Base-by-base conservation (phyloP, 2,329 filamentous ascomycete genomes). In the Claviceps sp. region DNA sequence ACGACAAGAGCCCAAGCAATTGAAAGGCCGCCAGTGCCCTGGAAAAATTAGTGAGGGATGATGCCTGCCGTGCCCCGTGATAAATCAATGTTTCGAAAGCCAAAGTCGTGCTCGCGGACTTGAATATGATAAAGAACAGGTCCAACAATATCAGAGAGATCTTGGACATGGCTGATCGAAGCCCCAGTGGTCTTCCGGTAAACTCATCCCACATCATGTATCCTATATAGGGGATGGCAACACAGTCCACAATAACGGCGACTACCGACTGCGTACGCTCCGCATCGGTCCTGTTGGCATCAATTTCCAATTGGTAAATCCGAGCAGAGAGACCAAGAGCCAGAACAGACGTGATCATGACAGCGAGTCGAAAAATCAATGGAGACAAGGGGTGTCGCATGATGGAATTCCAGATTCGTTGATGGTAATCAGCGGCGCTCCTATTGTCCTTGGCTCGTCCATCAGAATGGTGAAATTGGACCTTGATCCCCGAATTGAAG, bases 151-250 rank as follows among this genome's bases (percentile, higher is more conserved):
- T 87, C 48, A 98, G 79, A 14, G 87, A 82, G 57, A 95, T 86
- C 66, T 98, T 98, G 48, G 88, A 85, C 52, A 83, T 83, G 9
- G 89, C 82, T 6, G 83, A 84, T 44, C 94, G 85, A 54, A 98
- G 72, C 1, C 93, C 93, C 20, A 98, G 74, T 22, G 94, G 93
- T 65, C 94, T 94, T 34, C 89, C 88, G 5, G 88, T 93, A 69
- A 96, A 97, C 70, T 98, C 93, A 64, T 98, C 93, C 71, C 84
- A 95, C 24, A 90, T 94, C 71, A 97, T 93, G 70, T 95, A 97
- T 48, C 87, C 72, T 52, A 94, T 85, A 68, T 97, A 98, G 2
- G 91, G 81, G 54, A 97, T 77, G 3, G 93, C 91, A 14, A 97
- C 77, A 6, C 85, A 82, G 67, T 97, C 91, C 41, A 98, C 87